Conservation (phyloP, 176 grass and related monocot species). For the Oryza meridionalis region DNA sequence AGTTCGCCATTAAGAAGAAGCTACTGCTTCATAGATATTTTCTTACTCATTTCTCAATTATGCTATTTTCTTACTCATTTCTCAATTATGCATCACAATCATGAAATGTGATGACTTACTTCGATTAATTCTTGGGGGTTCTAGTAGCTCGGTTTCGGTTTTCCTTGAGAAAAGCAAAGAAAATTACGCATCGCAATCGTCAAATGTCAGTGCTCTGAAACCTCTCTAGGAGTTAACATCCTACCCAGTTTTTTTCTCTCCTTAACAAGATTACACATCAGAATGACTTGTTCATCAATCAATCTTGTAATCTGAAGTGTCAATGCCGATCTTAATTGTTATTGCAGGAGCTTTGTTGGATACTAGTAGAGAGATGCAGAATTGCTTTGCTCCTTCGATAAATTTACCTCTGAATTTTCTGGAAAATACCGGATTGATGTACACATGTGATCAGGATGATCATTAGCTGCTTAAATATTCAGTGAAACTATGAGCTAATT, state of each 20-base stretch:
- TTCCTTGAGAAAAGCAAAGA: conserved; percentile 29
- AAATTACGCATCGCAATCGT: not conserved
- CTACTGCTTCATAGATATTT: not conserved
- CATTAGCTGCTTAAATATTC: conserved; percentile 3
- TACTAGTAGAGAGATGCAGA: not conserved
- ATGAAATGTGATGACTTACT: not conserved
- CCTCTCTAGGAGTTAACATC: conserved; percentile 2
- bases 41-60: not conserved
- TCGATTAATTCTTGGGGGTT: not conserved
- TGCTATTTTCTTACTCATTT: not conserved
- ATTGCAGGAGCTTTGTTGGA: not conserved
- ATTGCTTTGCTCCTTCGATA: not conserved
- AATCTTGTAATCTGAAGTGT: conserved; percentile 1
- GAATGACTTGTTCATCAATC: not conserved
- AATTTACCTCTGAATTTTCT: conserved; percentile 4
- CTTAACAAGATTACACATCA: not conserved
- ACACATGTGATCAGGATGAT: not conserved
- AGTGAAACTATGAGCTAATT: not conserved
- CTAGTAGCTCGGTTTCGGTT: conserved; percentile 44
- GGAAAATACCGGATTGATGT: not conserved
- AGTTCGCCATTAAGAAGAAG: not conserved
- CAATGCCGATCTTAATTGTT: not conserved
- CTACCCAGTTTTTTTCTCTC: too few species aligned
- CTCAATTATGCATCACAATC: not conserved
- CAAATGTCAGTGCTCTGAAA: not conserved